Evolutionary conservation across 2,329 filamentous ascomycete genomes (phyloP).

Genomic region (Phaeophleospora eucalypticola): DNA sequence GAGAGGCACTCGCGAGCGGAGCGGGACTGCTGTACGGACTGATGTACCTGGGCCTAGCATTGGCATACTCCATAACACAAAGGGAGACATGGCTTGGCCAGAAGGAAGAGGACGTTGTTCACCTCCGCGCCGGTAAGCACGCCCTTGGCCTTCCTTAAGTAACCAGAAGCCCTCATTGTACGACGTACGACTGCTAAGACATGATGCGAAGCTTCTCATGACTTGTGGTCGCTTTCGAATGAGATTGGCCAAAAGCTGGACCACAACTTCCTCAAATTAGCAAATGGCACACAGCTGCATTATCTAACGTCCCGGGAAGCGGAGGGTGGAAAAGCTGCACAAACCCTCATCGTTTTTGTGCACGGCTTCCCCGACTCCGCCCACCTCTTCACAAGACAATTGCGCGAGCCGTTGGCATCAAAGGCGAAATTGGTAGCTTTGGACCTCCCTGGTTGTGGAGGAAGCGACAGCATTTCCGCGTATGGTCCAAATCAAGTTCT

Average conservation of each 20-base stretch:
- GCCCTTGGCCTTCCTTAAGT: not conserved
- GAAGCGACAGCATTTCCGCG: conserved; percentile 48
- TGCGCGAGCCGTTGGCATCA: conserved; percentile 39
- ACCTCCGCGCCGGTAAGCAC: conserved; percentile 6
- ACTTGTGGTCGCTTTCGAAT: conserved; percentile 53
- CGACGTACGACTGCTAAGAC: not conserved
- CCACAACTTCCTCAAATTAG: conserved; percentile 51
- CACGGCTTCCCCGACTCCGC: conserved; percentile 60
- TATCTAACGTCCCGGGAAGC: conserved; percentile 39
- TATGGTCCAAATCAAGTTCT: conserved; percentile 51
- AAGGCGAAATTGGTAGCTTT: conserved; percentile 50
- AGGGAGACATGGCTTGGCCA: conserved; percentile 14
- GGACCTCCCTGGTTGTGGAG: conserved; percentile 57
- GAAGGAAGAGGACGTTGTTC: conserved; percentile 4
- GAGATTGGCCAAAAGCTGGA: conserved; percentile 42
- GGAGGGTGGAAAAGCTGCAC: not conserved
- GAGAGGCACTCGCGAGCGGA: conserved; percentile 7
- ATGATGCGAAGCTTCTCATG: conserved; percentile 44
- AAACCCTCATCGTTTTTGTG: conserved; percentile 48
- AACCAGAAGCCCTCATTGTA: not conserved
- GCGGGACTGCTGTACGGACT: conserved; percentile 14
- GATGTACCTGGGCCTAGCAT: conserved; percentile 11
- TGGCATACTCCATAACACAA: conserved; percentile 12
- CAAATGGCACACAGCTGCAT: conserved; percentile 50
- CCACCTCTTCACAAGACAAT: conserved; percentile 50